Evolutionary conservation across 805 yeast genomes (phyloP), one percentile per base, ranked within the genome.

Genomic region (Ogataea dorogensis): DNA sequence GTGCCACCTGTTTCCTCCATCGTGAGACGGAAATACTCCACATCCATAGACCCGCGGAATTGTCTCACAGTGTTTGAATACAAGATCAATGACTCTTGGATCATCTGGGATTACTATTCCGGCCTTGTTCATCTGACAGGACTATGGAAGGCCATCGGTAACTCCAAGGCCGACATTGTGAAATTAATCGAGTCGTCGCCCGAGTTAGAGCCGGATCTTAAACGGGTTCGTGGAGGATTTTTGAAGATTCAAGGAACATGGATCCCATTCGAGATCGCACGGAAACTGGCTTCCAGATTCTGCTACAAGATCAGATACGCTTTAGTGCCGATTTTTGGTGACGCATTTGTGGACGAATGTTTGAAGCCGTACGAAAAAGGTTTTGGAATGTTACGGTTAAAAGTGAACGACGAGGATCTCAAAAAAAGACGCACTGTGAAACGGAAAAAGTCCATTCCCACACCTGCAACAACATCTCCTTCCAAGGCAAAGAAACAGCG

Each of bases 181-280:
- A 79, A 79, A 58, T 63, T 85, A 28, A 64, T 85, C 20, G 87
- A 82, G 52, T 63, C 72, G 5, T 69, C 77, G 3, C 89, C 89
- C 2, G 77, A 77, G 49, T 66, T 79, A 36, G 86, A 76, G 46
- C 74, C 70, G 12, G 72, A 69, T 26, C 71, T 82, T 36, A 77
- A 77, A 50, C 73, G 96, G 33, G 86, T 88, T 11, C 67, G 96
- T 37, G 97, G 97, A 30, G 97, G 96, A 2, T 86, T 78, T 51
- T 71, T 88, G 46, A 87, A 87, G 65, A 86, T 89, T 47, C 97
- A 88, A 63, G 97, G 97, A 4, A 86, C 96, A 7, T 89, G 96
- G 96, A 63, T 87, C 24, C 91, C 95, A 2, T 81, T 63, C 52
- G 73, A 71, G 7, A 67, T 84, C 33, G 87, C 94, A 16, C 70